Base-by-base conservation (phyloP, 345 rosid species). In the Trapa incisa region DNA sequence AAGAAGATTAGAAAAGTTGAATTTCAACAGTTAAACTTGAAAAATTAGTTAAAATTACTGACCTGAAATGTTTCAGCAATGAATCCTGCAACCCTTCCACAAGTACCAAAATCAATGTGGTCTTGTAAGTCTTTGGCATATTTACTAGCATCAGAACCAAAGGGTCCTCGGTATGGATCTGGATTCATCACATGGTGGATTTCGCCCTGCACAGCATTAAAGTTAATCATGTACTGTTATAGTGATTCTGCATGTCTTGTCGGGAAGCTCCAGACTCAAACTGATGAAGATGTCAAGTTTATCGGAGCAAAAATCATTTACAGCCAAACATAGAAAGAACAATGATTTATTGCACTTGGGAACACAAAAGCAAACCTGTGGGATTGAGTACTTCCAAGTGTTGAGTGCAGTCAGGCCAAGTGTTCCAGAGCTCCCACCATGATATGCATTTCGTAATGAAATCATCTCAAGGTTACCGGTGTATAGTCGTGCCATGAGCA, bases 1-100 rank as follows among this genome's bases (percentile, higher is more conserved):
- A 32, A 60, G 35, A 35, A 41, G 22, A 41, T 68, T 13, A 58
- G 38, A 11, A 42, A 16, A 14, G 22, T 12, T 41, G 22, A 17
- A 67, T 36, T 39, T 54, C 43, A 37, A 33, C 32, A n/a, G 29
- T 0, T 42, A 14, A 48, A 29, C 35, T 3, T n/a, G 48, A 17
- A 70, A 61, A 48, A 45, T 2, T 60, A 58, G 67, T 61, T 41
- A 15, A 13, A 13, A n/a, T 69, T 22, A 62, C 65, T 35, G 65
- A 89, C 96, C 97, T 94, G 97, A 75, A 94, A 80, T 66, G 97
- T 94, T 80, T 91, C 96, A 42, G 96, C 86, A 36, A 91, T 87
- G 71, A 94, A 94, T 52, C 99, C 99, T 75, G 93, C 97, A 60
- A 87, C 93, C 76, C 73, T 86, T 62, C 97, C 99, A 9, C 90